Conservation (phyloP, 345 rosid species). For the Heritiera fomes region DNA sequence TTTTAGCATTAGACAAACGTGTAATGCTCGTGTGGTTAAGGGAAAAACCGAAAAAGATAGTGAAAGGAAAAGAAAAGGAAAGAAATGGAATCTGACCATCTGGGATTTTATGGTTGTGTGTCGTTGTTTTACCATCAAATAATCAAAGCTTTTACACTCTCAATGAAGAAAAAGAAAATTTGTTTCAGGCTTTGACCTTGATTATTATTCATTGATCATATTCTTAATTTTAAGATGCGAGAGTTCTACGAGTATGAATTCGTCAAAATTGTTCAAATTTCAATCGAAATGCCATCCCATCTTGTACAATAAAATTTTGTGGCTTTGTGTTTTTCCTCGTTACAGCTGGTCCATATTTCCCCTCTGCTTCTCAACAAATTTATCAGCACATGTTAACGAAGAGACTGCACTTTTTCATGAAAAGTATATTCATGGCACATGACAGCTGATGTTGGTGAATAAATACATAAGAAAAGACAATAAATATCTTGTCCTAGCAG, state of each 20-base stretch:
- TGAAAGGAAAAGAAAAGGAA: background rate
- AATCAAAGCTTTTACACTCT: too few relatives aligned
- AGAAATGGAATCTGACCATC: background rate
- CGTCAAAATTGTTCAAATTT: background rate
- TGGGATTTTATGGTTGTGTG: background rate
- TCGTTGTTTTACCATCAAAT: too few relatives aligned
- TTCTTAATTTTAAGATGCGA: too few relatives aligned
- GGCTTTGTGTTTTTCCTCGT: background rate
- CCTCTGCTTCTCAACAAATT: background rate
- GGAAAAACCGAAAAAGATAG: background rate
- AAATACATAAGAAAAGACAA: conserved; percentile 29
- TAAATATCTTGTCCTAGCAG: conserved; percentile 12
- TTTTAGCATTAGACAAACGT: conserved; percentile 2
- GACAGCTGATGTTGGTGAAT: conserved; percentile 15
- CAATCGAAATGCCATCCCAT: background rate
- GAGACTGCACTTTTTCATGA: conserved; percentile 31
- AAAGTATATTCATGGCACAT: conserved; percentile 17
- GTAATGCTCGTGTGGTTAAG: background rate
- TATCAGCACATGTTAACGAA: conserved; percentile 7
- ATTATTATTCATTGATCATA: too few relatives aligned
- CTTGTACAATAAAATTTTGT: background rate
- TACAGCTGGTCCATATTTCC: conserved; percentile 6
- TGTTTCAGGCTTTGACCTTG: too few relatives aligned
- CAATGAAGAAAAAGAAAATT: too few relatives aligned
- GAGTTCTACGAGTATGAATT: too few relatives aligned